Evolutionary conservation across 306 rosid species (phyloP), one percentile per base, ranked within the genome.

Genomic region (Vigna trinervia): DNA sequence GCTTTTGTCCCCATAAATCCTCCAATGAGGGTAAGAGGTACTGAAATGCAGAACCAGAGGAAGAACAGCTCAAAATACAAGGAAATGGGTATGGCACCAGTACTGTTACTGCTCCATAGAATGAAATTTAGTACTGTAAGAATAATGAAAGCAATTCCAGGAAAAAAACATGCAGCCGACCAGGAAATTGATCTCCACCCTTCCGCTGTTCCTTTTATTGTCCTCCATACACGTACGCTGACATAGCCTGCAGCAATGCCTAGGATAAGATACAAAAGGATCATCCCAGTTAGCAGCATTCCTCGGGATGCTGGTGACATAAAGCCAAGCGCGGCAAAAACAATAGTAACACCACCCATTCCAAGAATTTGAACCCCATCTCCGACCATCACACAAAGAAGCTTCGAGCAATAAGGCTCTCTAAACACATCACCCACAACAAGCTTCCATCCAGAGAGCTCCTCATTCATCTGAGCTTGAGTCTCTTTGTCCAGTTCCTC

Each of bases 251-350:
- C 87, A 85, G 84, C 69, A 67, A 83, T 88, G 48, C 97, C 97
- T 12, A 88, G 91, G 85, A 91, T 84, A 78, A 91, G 97, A 84
- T 91, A 89, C 38, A 91, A 86, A 80, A 91, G 73, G 75, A 91
- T 91, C 97, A 91, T 91, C 78, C 94, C 97, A 0, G 97, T 91
- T 58, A 91, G 78, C 28, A 91, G 83, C 94, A 85, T 91, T 84
- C 97, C 97, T 50, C 92, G 85, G 46, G 68, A 61, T 2, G 68
- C 68, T 1, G 68, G 68, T 15, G 68, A 61, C 68, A 61, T 61
- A 45, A 61, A 61, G 23, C 68, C 68, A 61, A 61, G 23, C 15
- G 68, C 68, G 3, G 68, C 68, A 61, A 61, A 61, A 61, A 61
- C 68, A 34, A 61, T 61, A 34, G 68, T 61, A 32, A 61, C 68